phyloP scores from a whole-genome alignment of 257 asterid genomes.

The Knoxia roxburghii region DNA sequence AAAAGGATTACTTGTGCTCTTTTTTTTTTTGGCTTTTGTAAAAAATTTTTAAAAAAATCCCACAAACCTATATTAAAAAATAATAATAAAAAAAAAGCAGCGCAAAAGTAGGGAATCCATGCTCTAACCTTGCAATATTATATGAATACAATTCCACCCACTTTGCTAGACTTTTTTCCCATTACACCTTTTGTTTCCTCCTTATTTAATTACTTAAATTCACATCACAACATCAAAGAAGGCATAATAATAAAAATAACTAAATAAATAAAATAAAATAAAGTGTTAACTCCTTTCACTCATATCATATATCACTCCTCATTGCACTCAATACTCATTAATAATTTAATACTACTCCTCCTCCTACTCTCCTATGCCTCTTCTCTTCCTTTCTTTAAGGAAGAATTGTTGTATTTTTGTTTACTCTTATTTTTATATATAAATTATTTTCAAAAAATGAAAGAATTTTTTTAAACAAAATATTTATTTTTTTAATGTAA shows the following conservation, averaged over 20 bases:
- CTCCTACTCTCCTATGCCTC: background rate
- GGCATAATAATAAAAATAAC: too few species aligned
- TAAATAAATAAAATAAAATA: background rate
- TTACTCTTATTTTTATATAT: too few species aligned
- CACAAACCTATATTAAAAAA: constrained; percentile 16
- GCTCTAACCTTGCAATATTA: constrained; percentile 9
- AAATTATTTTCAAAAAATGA: too few species aligned
- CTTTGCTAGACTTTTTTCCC: constrained; percentile 39
- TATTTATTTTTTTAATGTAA: too few species aligned
- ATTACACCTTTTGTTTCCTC: constrained; percentile 1
- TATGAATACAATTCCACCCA: constrained; percentile 24
- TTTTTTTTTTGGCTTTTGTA: background rate
- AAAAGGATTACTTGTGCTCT: constrained; percentile 2
- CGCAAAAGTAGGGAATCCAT: constrained; percentile 32
- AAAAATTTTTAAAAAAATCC: background rate
- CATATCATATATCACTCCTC: constrained; percentile 10
- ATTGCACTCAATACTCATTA: background rate
- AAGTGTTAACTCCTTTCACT: constrained; percentile 23
- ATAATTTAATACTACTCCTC: too few species aligned
- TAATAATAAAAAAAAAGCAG: constrained; percentile 9
- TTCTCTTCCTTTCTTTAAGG: constrained; percentile 15
- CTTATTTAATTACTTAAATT: background rate
- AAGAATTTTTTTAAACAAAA: too few species aligned
- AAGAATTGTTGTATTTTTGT: too few species aligned
- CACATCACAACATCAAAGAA: background rate